phyloP scores from a whole-genome alignment of 2,329 filamentous ascomycete genomes.

The Neoscytalidium dimidiatum region DNA sequence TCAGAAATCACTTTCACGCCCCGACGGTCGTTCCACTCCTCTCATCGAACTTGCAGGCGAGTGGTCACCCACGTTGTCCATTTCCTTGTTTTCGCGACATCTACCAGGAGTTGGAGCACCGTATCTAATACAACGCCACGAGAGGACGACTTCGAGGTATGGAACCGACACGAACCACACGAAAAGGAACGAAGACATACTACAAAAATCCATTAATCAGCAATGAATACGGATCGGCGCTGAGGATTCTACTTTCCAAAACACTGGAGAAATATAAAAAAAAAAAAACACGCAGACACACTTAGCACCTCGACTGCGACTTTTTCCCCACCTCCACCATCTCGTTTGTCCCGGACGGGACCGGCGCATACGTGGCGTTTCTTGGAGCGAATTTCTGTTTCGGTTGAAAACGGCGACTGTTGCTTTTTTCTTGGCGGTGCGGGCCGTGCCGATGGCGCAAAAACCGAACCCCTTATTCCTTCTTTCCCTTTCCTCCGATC shows the following conservation, averaged over 20 bases:
- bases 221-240: conserved; percentile 7
- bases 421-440: conserved; percentile 15
- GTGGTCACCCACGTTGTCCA: conserved; percentile 2
- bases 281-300: not conserved
- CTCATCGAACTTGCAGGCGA: not conserved
- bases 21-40: not conserved
- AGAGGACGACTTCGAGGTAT: conserved; percentile 10
- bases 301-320: conserved; percentile 1
- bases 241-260: not conserved
- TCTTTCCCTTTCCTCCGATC: not conserved
- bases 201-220: conserved; percentile 16
- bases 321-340: conserved; percentile 1
- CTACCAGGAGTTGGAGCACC: not conserved
- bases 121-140: conserved; percentile 9
- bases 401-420: conserved; percentile 17
- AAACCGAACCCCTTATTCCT: conserved; percentile 15
- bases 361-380: conserved; percentile 17
- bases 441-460: conserved; percentile 16
- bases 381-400: conserved; percentile 8
- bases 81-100: conserved; percentile 5
- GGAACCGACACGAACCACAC: conserved; percentile 9
- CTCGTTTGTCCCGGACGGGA: conserved; percentile 11
- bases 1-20: not conserved
- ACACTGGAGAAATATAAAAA: not conserved
- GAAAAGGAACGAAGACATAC: conserved; percentile 13